Evolutionary conservation across 352 stramenopile genomes (phyloP).

Genomic region (Globisporangium splendens): DNA sequence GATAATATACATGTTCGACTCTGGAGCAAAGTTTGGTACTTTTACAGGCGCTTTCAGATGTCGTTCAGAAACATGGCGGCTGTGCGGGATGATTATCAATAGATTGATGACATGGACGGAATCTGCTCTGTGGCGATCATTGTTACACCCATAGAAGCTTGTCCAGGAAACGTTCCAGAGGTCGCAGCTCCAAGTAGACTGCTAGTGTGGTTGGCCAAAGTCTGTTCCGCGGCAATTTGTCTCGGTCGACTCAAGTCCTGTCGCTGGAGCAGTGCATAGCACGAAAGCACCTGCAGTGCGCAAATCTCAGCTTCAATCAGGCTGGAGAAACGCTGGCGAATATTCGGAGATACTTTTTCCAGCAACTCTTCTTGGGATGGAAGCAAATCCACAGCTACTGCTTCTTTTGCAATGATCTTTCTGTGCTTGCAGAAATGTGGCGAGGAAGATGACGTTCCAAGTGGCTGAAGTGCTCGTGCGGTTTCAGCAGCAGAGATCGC

Average conservation of each 20-base stretch:
- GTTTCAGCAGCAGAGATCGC: slow-evolving; percentile 1
- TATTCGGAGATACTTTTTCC: slow-evolving; percentile 61
- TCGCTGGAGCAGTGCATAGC: slow-evolving; percentile 57
- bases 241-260: slow-evolving; percentile 31
- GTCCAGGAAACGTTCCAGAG: slow-evolving; percentile 13
- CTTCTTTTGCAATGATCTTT: slow-evolving; percentile 13
- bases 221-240: slow-evolving; percentile 24
- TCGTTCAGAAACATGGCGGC: too few relatives aligned
- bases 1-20: too few relatives aligned
- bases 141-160: slow-evolving; percentile 26
- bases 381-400: slow-evolving; percentile 26
- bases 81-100: slow-evolving; percentile 22
- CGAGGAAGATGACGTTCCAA: neutral
- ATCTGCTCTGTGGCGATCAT: slow-evolving; percentile 62
- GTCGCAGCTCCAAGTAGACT: slow-evolving; percentile 1
- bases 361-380: slow-evolving; percentile 78
- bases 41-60: too few relatives aligned
- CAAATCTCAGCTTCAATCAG: slow-evolving; percentile 79
- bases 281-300: slow-evolving; percentile 77
- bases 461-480: neutral
- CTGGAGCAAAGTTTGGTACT: too few relatives aligned
- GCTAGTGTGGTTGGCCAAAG: slow-evolving; percentile 15
- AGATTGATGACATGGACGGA: slow-evolving; percentile 49
- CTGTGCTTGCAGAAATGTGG: slow-evolving; percentile 3
- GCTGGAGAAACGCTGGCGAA: slow-evolving; percentile 64